Percentiles rank a stretch among this genome's conserved stretches.
Evolutionary conservation across 495 filamentous ascomycete genomes (phyloP).

Genomic region (Neurospora sp.): DNA sequence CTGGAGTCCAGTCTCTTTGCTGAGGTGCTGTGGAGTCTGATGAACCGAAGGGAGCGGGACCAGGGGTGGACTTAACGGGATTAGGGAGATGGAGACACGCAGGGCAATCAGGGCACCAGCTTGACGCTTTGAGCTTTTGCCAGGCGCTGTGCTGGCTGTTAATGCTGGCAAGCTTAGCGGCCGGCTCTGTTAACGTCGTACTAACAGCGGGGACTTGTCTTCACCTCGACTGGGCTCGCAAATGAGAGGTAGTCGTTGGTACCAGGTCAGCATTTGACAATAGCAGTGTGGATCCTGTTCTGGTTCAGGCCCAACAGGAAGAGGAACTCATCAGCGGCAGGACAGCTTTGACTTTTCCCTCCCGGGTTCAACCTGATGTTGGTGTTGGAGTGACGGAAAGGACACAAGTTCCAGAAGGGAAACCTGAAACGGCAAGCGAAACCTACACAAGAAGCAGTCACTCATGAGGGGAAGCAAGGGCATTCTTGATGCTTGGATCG

Average conservation of each 20-base stretch:
- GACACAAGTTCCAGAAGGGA: constrained; percentile 9
- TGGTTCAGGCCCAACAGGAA: background rate
- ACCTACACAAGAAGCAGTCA: background rate
- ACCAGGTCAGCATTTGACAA: background rate
- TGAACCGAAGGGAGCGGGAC: background rate
- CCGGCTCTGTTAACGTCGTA: background rate
- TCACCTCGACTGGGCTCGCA: background rate
- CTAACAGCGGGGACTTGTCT: background rate
- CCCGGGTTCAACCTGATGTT: background rate
- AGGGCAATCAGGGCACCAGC: background rate
- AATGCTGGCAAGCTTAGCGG: background rate
- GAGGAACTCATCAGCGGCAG: background rate
- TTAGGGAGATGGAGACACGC: background rate
- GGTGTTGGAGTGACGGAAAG: background rate
- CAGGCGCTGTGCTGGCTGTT: background rate
- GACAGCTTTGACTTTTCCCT: background rate
- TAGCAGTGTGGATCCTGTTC: background rate
- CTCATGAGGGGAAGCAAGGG: background rate
- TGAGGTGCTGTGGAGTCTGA: background rate
- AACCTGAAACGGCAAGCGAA: constrained; percentile 13
- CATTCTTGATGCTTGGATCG: background rate
- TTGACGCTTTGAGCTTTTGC: background rate
- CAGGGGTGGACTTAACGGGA: background rate
- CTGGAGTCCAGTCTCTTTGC: background rate
- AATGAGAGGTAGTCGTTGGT: background rate